Evolutionary conservation across 2,329 filamentous ascomycete species (phyloP).

Genomic region (Phoma herbarum): DNA sequence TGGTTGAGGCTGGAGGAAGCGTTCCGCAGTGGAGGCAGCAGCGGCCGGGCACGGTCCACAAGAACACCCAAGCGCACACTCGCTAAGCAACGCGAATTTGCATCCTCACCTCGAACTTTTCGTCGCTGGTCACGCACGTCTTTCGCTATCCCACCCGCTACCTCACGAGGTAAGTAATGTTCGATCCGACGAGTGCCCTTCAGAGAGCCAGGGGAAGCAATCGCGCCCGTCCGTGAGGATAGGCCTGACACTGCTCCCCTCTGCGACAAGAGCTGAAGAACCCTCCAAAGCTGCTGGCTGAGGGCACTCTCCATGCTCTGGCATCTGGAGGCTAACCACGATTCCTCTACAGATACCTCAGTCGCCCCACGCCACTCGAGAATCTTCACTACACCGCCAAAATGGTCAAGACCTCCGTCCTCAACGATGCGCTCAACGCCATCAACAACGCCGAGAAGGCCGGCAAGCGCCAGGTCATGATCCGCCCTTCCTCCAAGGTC

Average conservation of each 20-base stretch:
- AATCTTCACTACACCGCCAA: constrained; percentile 81
- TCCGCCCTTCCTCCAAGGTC: constrained; percentile 98
- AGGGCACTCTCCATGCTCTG: constrained; percentile 74
- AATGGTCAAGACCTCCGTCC: constrained; percentile 99
- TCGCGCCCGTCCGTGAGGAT: constrained; percentile 46
- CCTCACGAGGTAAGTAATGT: constrained; percentile 50
- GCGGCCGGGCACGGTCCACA: constrained; percentile 14
- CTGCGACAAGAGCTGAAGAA: constrained; percentile 71
- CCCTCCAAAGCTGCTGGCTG: constrained; percentile 61
- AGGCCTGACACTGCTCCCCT: constrained; percentile 58
- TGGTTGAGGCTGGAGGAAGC: constrained; percentile 5
- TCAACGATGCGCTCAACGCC: constrained; percentile 97
- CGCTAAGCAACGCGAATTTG: constrained; percentile 35
- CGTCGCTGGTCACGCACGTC: constrained; percentile 26
- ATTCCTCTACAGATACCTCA: constrained; percentile 65
- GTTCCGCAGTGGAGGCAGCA: constrained; percentile 1
- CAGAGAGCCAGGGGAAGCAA: constrained; percentile 60
- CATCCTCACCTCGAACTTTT: constrained; percentile 37
- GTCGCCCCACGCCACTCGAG: constrained; percentile 71
- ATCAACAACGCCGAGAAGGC: constrained; percentile 99
- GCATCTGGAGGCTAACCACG: constrained; percentile 70
- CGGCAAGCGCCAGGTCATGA: constrained; percentile 98
- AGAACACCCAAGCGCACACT: constrained; percentile 10
- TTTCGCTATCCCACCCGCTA: constrained; percentile 36
- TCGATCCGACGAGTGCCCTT: constrained; percentile 56